Evolutionary conservation across 192 early-diverging fungal genomes (phyloP).

Genomic region (Coemansia sp.): DNA sequence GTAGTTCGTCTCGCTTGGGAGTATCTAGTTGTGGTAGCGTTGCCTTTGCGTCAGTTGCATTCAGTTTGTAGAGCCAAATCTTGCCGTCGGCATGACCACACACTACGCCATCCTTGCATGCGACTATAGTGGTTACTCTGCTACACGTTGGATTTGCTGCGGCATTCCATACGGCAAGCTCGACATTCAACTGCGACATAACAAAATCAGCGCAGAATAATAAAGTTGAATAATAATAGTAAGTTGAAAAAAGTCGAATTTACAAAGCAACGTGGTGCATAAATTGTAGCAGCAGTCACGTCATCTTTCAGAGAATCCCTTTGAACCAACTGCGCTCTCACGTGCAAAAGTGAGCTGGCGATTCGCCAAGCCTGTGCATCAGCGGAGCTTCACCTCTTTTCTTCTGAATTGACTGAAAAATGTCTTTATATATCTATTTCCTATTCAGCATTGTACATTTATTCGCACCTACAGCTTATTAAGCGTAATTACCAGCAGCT

Average conservation of each 20-base stretch:
- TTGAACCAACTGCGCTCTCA: background rate
- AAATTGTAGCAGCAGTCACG: background rate
- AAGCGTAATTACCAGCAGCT: background rate
- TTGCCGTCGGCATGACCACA: conserved; percentile 46
- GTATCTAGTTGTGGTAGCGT: background rate
- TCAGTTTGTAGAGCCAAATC: conserved; percentile 50
- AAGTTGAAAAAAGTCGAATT: background rate
- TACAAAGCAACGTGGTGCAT: background rate
- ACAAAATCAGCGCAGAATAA: background rate
- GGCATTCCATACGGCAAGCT: conserved; percentile 47
- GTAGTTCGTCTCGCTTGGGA: background rate
- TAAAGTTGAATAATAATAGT: conserved; percentile 7
- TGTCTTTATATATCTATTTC: background rate
- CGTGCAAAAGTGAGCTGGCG: background rate
- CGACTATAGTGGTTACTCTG: conserved; percentile 33
- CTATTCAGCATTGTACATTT: background rate
- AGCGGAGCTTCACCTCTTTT: background rate
- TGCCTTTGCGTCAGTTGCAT: background rate
- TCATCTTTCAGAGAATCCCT: background rate
- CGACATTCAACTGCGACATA: conserved; percentile 35
- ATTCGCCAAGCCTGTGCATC: background rate
- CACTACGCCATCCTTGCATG: conserved; percentile 33
- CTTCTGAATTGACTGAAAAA: background rate
- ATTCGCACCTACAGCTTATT: background rate
- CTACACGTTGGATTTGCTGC: conserved; percentile 37